Evolutionary conservation across 768 basidiomycete species (phyloP).

Genomic region (Amanita pseudoporphyria): DNA sequence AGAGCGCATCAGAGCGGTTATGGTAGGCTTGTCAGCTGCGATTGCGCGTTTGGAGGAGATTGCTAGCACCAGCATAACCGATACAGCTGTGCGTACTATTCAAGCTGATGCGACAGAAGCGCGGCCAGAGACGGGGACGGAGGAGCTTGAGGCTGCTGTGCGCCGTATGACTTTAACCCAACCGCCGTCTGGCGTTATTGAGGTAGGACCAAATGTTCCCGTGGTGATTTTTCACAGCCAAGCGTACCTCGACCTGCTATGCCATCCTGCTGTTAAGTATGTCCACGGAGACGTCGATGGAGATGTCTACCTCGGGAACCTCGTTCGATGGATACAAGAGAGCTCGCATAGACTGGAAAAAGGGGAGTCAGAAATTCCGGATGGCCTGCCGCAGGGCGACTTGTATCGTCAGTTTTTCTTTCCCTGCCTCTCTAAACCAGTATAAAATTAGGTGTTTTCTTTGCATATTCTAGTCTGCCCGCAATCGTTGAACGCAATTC

Average conservation of each 20-base stretch:
- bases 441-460: not conserved
- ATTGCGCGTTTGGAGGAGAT: not conserved
- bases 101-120: not conserved
- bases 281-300: constrained; percentile 63
- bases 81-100: not conserved
- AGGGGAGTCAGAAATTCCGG: constrained; percentile 70
- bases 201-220: constrained; percentile 12
- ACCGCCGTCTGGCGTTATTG: not conserved
- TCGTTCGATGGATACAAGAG: constrained; percentile 48
- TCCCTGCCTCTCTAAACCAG: not conserved
- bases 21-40: constrained; percentile 41
- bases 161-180: constrained; percentile 29
- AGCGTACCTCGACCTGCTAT: constrained; percentile 43
- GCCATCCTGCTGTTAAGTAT: constrained; percentile 59
- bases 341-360: constrained; percentile 51
- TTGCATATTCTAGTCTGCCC: constrained; percentile 52
- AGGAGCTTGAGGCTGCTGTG: constrained; percentile 39
- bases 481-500: constrained; percentile 64
- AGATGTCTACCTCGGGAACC: constrained; percentile 56
- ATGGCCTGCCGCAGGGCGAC: constrained; percentile 64
- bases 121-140: constrained; percentile 12
- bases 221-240: constrained; percentile 43
- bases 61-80: not conserved
- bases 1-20: constrained; percentile 78
- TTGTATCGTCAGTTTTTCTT: constrained; percentile 55